phyloP scores from a whole-genome alignment of 768 basidiomycete species.

The Suillus cothurnatus region DNA sequence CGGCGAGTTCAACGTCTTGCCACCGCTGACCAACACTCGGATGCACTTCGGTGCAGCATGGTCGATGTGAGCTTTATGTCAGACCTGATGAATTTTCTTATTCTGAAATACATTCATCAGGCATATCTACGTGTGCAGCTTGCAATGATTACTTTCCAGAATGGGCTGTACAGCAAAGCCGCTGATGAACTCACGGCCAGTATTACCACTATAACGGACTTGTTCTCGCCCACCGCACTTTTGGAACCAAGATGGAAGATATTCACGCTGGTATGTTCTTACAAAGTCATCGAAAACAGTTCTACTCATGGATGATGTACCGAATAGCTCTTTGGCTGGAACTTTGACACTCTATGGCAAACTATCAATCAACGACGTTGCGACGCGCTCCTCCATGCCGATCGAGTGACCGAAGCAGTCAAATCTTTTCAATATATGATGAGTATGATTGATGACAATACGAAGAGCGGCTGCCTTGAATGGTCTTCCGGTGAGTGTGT shows the following conservation, averaged over 20 bases:
- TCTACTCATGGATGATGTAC: not conserved
- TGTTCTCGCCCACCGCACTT: not conserved
- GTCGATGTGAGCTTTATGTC: not conserved
- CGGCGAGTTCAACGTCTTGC: not conserved
- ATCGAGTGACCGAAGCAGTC: not conserved
- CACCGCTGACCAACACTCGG: not conserved
- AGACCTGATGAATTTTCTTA: not conserved
- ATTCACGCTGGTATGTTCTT: not conserved
- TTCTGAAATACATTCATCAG: not conserved
- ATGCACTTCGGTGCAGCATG: not conserved
- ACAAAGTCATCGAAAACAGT: not conserved
- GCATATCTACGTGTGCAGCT: not conserved
- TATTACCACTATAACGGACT: not conserved
- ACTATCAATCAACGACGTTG: not conserved
- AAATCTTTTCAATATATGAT: not conserved
- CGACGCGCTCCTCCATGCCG: not conserved
- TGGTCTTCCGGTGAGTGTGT: not conserved
- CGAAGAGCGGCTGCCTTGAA: not conserved
- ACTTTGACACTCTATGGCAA: not conserved
- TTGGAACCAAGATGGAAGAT: not conserved
- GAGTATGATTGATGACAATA: not conserved
- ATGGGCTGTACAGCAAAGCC: not conserved
- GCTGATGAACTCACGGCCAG: not conserved
- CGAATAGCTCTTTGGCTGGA: not conserved
- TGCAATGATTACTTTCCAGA: not conserved